phyloP scores from a whole-genome alignment of 495 filamentous ascomycete species.

The Pseudoneurospora amorphoporcata region DNA sequence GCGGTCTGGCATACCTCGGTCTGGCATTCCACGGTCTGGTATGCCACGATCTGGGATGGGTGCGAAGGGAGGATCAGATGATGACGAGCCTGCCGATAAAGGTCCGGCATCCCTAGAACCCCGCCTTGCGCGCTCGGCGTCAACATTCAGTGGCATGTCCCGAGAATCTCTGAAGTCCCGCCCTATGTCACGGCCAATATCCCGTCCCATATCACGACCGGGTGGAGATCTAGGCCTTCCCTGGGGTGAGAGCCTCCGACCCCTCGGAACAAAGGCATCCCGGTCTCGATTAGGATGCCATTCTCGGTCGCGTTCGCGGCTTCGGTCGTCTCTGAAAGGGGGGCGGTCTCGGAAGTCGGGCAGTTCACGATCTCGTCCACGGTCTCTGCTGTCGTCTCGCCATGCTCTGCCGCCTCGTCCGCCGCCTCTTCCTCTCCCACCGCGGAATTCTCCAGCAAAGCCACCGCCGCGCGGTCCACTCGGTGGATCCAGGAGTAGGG shows the following conservation, averaged over 20 bases:
- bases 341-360: conserved; percentile 41
- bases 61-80: conserved; percentile 50
- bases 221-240: conserved; percentile 33
- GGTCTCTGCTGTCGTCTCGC: conserved; percentile 51
- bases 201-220: conserved; percentile 27
- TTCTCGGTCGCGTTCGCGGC: conserved; percentile 32
- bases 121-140: conserved; percentile 40
- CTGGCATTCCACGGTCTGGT: conserved; percentile 32
- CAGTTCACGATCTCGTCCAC: conserved; percentile 46
- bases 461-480: conserved; percentile 45
- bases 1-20: conserved; percentile 43
- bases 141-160: conserved; percentile 35
- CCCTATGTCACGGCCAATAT: conserved; percentile 1
- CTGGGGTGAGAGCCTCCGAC: conserved; percentile 35
- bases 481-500: conserved; percentile 48
- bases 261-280: conserved; percentile 29
- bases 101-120: conserved; percentile 46
- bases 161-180: conserved; percentile 19
- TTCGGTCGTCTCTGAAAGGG: conserved; percentile 39
- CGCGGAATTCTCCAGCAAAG: conserved; percentile 38
- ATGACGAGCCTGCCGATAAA: conserved; percentile 56
- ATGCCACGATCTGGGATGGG: conserved; percentile 44
- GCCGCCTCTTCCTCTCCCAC: conserved; percentile 27
- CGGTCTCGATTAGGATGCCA: conserved; percentile 27
- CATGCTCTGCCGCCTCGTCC: conserved; percentile 34